Percentiles rank a stretch among this genome's conserved stretches.
These are phyloP conservation scores for Cryptococcus sp. DNA, from an alignment of 1,284 basidiomycete species.

Conservation along the genomic window DNA sequence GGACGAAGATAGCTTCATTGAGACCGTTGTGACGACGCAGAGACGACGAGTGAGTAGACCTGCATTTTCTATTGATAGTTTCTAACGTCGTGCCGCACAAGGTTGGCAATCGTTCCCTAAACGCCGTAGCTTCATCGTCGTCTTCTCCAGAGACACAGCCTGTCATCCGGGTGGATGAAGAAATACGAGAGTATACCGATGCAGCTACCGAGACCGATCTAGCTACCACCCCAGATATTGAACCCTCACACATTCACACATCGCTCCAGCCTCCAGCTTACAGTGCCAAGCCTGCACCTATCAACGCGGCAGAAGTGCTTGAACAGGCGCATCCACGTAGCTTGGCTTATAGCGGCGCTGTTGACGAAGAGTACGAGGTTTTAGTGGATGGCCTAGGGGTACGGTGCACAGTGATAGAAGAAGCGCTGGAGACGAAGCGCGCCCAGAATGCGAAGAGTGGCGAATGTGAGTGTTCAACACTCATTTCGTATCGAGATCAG, in stretches of 20 bases:
- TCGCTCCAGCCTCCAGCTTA: conserved; percentile 39
- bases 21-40: conserved; percentile 52
- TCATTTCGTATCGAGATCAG: no score
- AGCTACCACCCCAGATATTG: conserved; percentile 9
- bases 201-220: conserved; percentile 28
- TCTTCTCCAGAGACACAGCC: conserved; percentile 3
- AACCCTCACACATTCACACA: conserved; percentile 7
- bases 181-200: conserved; percentile 34
- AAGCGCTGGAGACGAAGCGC: conserved; percentile 20
- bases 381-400: conserved; percentile 31
- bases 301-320: conserved; percentile 30
- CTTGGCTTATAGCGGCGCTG: conserved; percentile 5
- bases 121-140: neutral
- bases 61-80: neutral
- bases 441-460: conserved; percentile 17
- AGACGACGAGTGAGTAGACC: conserved; percentile 42
- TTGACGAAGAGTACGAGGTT: conserved; percentile 36
- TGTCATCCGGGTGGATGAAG: conserved; percentile 29
- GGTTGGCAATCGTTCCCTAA: conserved; percentile 14
- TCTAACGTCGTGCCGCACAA: conserved; percentile 18
- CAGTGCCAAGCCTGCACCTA: conserved; percentile 33
- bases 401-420: conserved; percentile 39
- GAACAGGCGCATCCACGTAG: conserved; percentile 34
- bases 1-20: conserved; percentile 43
- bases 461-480: conserved; percentile 14